A percentile compares a stretch with the other conserved stretches of the same genome.
Evolutionary conservation across 441 rosid species (phyloP).

Genomic region (Adansonia madagascariensis): DNA sequence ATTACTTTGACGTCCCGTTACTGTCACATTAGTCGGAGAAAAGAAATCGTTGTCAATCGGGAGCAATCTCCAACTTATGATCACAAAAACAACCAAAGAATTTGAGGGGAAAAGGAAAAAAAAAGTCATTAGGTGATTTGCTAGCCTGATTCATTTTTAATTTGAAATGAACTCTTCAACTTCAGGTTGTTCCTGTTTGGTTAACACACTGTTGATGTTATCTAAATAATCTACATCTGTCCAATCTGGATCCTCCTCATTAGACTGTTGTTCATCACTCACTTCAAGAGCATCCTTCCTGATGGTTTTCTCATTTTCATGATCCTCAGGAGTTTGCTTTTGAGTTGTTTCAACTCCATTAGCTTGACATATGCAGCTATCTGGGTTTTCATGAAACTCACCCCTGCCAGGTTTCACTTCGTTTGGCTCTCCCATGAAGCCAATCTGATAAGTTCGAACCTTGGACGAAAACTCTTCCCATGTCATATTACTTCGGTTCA

Average conservation of each 20-base stretch:
- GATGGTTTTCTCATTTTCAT: background rate
- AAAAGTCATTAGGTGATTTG: background rate
- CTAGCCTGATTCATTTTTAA: constrained; percentile 20
- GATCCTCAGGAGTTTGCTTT: background rate
- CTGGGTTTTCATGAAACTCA: constrained; percentile 72
- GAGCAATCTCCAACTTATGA: background rate
- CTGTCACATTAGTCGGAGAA: background rate
- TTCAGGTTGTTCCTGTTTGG: constrained; percentile 39
- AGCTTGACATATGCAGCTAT: constrained; percentile 58
- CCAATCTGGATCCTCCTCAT: constrained; percentile 54
- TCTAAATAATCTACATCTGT: constrained; percentile 43
- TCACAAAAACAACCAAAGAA: constrained; percentile 15
- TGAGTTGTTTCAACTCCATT: constrained; percentile 18
- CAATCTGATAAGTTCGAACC: constrained; percentile 50
- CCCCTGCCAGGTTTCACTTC: constrained; percentile 64
- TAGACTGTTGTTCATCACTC: constrained; percentile 39
- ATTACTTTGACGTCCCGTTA: too few species aligned
- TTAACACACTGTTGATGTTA: constrained; percentile 8
- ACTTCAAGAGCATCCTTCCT: background rate
- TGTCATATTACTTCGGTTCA: constrained; percentile 56
- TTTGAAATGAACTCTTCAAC: constrained; percentile 49
- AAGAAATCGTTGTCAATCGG: background rate
- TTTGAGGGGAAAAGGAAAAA: background rate
- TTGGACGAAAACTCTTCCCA: constrained; percentile 66
- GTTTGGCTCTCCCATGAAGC: constrained; percentile 73